A percentile compares a stretch with the other conserved stretches of the same genome.
Evolutionary conservation across 805 yeast genomes (phyloP).

Genomic region (Wickerhamiella galacta): DNA sequence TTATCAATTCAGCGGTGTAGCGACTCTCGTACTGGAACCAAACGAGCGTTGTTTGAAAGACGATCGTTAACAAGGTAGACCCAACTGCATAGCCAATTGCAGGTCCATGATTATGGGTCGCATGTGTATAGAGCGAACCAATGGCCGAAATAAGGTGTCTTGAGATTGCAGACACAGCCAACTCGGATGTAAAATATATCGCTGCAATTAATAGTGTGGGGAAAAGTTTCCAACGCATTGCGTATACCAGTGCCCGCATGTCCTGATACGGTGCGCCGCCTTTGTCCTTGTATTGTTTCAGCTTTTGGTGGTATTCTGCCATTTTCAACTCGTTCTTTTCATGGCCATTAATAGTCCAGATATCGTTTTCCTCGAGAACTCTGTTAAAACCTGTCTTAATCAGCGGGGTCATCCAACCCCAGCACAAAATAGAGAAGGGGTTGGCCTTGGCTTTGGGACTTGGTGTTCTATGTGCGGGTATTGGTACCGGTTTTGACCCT

Average conservation of each 20-base stretch:
- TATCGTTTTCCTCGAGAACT: slow-evolving; percentile 14
- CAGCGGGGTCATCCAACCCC: slow-evolving; percentile 40
- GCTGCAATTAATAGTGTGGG: slow-evolving; percentile 2
- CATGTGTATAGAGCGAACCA: slow-evolving; percentile 7
- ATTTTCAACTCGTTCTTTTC: slow-evolving; percentile 10
- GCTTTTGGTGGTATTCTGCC: slow-evolving; percentile 9
- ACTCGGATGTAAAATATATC: slow-evolving; percentile 11
- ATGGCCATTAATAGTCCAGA: slow-evolving; percentile 9
- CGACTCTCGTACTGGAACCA: slow-evolving; percentile 47
- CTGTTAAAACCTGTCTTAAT: slow-evolving; percentile 21
- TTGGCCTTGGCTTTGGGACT: slow-evolving; percentile 20
- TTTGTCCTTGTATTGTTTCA: slow-evolving; percentile 4
- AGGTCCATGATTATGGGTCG: slow-evolving; percentile 9
- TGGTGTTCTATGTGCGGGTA: slow-evolving; percentile 11
- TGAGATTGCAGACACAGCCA: slow-evolving; percentile 15
- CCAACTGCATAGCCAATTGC: slow-evolving; percentile 74
- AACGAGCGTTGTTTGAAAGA: slow-evolving; percentile 35
- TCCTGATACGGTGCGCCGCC: slow-evolving; percentile 9
- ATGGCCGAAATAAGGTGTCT: slow-evolving; percentile 9
- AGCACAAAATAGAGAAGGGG: slow-evolving; percentile 27
- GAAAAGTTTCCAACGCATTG: slow-evolving; percentile 10
- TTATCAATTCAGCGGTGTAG: slow-evolving; percentile 51
- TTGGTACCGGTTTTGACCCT: slow-evolving; percentile 10
- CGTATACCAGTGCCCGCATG: slow-evolving; percentile 13
- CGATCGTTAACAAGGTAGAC: slow-evolving; percentile 36